Percentiles rank a stretch among this genome's conserved stretches.
Evolutionary conservation across 208 protist species (phyloP).

Genomic region (Wallacemonas sp.): DNA sequence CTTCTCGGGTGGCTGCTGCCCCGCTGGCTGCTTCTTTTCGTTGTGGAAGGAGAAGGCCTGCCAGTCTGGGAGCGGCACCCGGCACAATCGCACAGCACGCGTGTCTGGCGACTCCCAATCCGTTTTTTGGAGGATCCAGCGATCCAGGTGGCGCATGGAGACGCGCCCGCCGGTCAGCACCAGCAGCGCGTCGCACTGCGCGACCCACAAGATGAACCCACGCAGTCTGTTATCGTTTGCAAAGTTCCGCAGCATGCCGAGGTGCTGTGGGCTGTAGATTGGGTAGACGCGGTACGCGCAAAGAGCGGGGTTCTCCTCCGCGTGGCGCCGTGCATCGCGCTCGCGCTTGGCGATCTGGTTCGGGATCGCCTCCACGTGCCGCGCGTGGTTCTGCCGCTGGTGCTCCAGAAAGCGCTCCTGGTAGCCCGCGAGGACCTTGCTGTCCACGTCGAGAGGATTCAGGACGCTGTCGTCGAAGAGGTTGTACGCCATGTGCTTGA

Average conservation of each 20-base stretch:
- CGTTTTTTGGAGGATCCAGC: constrained; percentile 82
- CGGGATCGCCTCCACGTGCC: constrained; percentile 75
- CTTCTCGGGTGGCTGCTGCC: constrained; percentile 17
- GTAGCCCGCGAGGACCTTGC: constrained; percentile 65
- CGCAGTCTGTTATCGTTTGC: constrained; percentile 80
- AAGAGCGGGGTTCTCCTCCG: constrained; percentile 56
- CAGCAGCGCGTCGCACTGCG: constrained; percentile 59
- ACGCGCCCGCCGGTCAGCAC: constrained; percentile 71
- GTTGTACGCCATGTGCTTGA: constrained; percentile 52
- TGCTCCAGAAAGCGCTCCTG: constrained; percentile 77
- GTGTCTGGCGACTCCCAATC: constrained; percentile 69
- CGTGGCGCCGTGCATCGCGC: constrained; percentile 52
- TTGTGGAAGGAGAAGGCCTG: constrained; percentile 64
- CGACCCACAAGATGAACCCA: constrained; percentile 72
- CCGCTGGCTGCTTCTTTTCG: constrained; percentile 17
- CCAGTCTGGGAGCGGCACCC: constrained; percentile 55
- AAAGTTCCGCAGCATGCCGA: constrained; percentile 74
- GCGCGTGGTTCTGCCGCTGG: constrained; percentile 77
- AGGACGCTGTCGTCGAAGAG: constrained; percentile 66
- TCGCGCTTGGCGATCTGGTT: constrained; percentile 71
- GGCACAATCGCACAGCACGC: constrained; percentile 45
- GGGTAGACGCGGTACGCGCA: constrained; percentile 74
- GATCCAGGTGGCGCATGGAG: constrained; percentile 73
- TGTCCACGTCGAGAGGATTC: constrained; percentile 73
- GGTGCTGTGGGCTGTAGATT: constrained; percentile 52